Base-by-base conservation (phyloP, 2,329 filamentous ascomycete species). In the Pseudogymnoascus pannorum region DNA sequence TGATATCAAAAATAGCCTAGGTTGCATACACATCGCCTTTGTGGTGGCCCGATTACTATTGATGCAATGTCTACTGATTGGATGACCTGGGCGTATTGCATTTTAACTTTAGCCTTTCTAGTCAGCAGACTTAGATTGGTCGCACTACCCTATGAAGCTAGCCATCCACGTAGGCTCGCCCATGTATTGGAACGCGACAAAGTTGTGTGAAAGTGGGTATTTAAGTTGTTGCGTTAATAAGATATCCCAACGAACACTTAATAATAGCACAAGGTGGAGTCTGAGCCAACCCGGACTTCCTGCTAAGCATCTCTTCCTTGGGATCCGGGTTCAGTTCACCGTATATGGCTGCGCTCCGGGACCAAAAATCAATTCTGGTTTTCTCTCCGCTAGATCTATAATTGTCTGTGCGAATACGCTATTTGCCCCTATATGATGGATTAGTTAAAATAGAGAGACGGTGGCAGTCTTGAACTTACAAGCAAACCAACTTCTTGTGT, bases 321-420 rank as follows among this genome's bases (percentile, higher is more conserved):
- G 24, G 24, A 24, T 7, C 8, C 24, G 5, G 9, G 24, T 54
- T 26, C 26, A 54, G n/a, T 18, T 31, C 24, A 78, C 67, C n/a
- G 74, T 68, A 71, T 89, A 91, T 29, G 85, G 77, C 65, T 80
- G 75, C 3, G 79, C 80, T 0, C 83, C 85, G 57, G 83, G 75
- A 12, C 85, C 87, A 72, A 97, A 96, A 38, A 97, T 81, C 68
- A 97, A 73, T 74, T 96, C 84, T 3, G 94, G 94, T 74, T 96
- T 96, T 72, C 93, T 79, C 74, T 88, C 87, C 1, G 92, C 94
- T 59, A 99, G 72, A 76, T 97, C 91, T 59, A 99, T 77, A 51
- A 99, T 91, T 0, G 92, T 96, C 73, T 91, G 87, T 12, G 93
- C 92, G 75, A 96, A 97, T 9, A 99, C 91, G 0, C 91, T 94